phyloP scores from a whole-genome alignment of 2,329 filamentous ascomycete genomes.

The Verticillium nonalfalfae region DNA sequence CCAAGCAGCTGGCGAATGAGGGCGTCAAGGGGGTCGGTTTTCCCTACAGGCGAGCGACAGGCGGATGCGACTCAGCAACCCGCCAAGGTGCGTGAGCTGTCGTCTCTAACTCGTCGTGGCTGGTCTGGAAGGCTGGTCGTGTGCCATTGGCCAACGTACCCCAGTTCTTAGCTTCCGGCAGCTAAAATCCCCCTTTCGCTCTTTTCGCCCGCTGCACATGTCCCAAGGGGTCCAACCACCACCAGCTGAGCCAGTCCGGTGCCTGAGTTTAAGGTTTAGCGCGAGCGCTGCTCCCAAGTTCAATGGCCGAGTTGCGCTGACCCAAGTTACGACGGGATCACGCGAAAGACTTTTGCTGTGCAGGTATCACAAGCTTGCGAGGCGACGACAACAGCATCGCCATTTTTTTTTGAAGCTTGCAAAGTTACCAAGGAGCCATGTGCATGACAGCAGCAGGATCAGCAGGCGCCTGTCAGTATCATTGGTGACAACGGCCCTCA shows the following conservation, averaged over 20 bases:
- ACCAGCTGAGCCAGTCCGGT: background rate
- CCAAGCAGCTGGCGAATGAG: constrained; percentile 15
- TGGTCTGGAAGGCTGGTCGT: background rate
- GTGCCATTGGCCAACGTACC: background rate
- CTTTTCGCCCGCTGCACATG: background rate
- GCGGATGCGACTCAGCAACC: background rate
- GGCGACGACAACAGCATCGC: background rate
- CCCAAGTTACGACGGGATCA: background rate
- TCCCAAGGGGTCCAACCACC: background rate
- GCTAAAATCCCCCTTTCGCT: background rate
- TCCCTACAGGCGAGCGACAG: background rate
- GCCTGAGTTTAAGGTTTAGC: background rate
- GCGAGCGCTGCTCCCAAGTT: background rate
- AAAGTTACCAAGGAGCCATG: background rate
- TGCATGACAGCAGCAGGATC: background rate
- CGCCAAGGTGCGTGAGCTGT: background rate
- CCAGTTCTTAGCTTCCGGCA: constrained; percentile 2
- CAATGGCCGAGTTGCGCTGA: background rate
- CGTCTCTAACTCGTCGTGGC: background rate
- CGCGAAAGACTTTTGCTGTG: background rate
- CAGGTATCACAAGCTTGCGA: background rate
- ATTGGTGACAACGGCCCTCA: constrained; percentile 3
- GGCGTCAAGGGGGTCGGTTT: background rate
- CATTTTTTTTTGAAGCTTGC: too few species aligned
- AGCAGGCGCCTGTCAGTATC: background rate